Base-by-base conservation (phyloP, 2,329 filamentous ascomycete species). In the Botrytis fragariae region DNA sequence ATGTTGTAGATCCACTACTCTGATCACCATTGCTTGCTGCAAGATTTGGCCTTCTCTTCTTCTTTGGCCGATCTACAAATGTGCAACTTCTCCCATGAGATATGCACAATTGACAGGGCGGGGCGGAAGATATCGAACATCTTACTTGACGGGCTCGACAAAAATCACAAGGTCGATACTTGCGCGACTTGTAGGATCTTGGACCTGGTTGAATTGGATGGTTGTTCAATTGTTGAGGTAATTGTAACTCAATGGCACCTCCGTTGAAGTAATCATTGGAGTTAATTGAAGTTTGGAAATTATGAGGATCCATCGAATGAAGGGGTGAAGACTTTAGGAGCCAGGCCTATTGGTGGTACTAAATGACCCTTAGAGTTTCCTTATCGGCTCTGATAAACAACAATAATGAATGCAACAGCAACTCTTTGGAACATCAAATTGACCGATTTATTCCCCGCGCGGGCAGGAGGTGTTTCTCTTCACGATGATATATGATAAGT, bases 131-230 rank as follows among this genome's bases (percentile, higher is more conserved):
- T 61, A 85, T 82, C 72, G 84, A 83, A 75, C 84, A 85, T 16
- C 69, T 64, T 59, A 72, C 64, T 73, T 73, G 71, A 39, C 71
- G 64, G 32, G 48, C 45, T 44, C 64, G 71, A 35, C 71, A 69
- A 76, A 85, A 85, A 75, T 85, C 84, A 77, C 84, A 86, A 7
- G 84, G 84, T 57, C 84, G 79, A 70, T 79, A 79, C 63, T 81
- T 81, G 39, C 79, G 72, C 39, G 77, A 78, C 67, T 80, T 80
- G 74, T 81, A 81, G n/a, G 61, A 74, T 42, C 79, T 76, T n/a
- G 79, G 79, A 20, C 79, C 79, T n/a, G 77, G 75, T 71, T 79
- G 78, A 29, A 77, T 69, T 39, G 75, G 72, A n/a, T 73, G 71
- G 1, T 76, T 73, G 1, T 77, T 74, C 63, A 79, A 48, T 57